A percentile compares a stretch with the other conserved stretches of the same genome.
Evolutionary conservation across 108 stramenopile species (phyloP).

Genomic region (Stephanodiscus triporus): DNA sequence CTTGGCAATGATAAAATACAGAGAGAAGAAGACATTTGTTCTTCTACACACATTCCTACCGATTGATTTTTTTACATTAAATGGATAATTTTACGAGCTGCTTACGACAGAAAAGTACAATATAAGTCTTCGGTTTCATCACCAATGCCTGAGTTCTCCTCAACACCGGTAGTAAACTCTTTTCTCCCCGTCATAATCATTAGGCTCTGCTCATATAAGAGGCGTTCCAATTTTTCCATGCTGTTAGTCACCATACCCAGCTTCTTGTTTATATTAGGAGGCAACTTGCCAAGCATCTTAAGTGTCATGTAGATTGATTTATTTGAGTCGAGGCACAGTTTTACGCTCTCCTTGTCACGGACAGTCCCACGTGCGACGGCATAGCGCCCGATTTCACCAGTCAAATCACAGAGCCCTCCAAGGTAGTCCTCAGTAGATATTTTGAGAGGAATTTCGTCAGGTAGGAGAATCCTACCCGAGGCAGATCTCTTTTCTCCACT

Average conservation of each 20-base stretch:
- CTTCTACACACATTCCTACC: no score
- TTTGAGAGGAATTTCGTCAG: conserved; percentile 54
- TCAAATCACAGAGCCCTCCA: conserved; percentile 95
- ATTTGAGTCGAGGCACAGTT: conserved; percentile 68
- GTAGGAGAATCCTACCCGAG: conserved; percentile 54
- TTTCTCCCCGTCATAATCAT: conserved; percentile 65
- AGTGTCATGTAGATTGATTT: conserved; percentile 54
- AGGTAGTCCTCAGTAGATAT: conserved; percentile 85
- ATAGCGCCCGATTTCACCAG: conserved; percentile 94
- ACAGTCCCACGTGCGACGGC: conserved; percentile 88
- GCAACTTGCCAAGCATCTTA: conserved; percentile 55
- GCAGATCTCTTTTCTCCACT: conserved; percentile 21
- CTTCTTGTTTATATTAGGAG: conserved; percentile 66
- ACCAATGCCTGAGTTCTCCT: conserved; percentile 4
- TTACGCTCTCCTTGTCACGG: conserved; percentile 77
- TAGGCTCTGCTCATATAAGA: conserved; percentile 87
- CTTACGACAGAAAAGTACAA: background rate
- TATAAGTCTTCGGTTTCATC: background rate
- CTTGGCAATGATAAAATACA: no score
- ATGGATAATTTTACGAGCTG: no score
- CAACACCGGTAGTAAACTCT: conserved; percentile 33
- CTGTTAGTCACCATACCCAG: conserved; percentile 55
- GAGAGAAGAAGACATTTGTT: no score
- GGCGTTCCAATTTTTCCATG: conserved; percentile 80
- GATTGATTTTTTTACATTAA: no score